Evolutionary conservation across 2,329 filamentous ascomycete genomes (phyloP), one percentile per base, ranked within the genome.

Genomic region (Neonectria faginata): DNA sequence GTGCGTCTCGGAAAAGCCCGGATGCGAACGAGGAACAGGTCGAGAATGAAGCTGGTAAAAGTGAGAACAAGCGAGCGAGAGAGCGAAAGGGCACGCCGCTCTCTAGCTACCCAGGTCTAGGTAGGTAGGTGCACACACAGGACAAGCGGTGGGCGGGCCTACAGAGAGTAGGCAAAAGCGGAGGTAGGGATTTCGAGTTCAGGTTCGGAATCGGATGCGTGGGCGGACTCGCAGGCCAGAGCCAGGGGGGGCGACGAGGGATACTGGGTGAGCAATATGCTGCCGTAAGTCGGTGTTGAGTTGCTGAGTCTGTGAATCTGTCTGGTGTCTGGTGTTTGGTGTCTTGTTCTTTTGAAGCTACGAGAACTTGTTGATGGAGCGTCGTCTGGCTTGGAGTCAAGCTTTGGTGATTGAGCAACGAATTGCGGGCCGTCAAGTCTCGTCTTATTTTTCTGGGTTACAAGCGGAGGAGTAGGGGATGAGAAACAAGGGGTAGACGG

Each of bases 201-300:
- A 52, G 25, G 27, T 51, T 18, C 27, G 39, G 47, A 22, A 20
- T 33, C 29, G 25, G 39, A 60, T 45, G 33, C 18, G 39, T 45
- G 31, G 22, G 22, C 31, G 51, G 50, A 42, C 42, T 31, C 42
- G 58, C 39, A 22, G 50, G 52, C 48, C 45, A 59, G 33, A 45
- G 11, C 39, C 31, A 25, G 47, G 54, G 48, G 48, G 33, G 20
- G 36, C 52, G 52, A 72, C 69, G 36, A 39, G 36, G 50, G 53
- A 73, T 72, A 68, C 62, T 73, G 62, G 51, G 56, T 62, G 71
- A 70, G 69, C 61, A 65, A 68, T 69, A 73, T 72, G 66, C 39
- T 70, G 67, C 51, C 52, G 70, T 67, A 70, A 64, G 25, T 70
- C 48, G 62, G 66, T 66, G 53, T 62, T 73, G 59, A 27, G 42